Base-by-base conservation (phyloP, 768 basidiomycete genomes). In the Cystobasidiopsis lactophilus region DNA sequence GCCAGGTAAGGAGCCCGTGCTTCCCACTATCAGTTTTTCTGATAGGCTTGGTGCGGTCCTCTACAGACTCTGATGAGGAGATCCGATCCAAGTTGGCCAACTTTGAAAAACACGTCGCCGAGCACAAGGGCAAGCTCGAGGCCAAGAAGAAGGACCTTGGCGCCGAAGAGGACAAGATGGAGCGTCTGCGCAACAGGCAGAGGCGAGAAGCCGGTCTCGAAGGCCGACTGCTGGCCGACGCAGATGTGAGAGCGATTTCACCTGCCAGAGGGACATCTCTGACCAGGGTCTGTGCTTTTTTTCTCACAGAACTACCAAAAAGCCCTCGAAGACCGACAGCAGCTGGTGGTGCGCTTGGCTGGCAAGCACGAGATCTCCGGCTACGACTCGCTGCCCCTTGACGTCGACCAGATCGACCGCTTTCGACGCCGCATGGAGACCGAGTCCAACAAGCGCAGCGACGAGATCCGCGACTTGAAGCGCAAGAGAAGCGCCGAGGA, bases 351-450 rank as follows among this genome's bases (percentile, higher is more conserved):
- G 13, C 75, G 78, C 45, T 75, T 85, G 16, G 73, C 77, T 47
- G 69, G 75, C 33, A 76, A 76, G 57, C 70, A 81, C 59, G 71
- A 73, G 9, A 78, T 95, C 59, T 76, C 77, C 47, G 85, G 83
- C 0, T 86, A 76, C 63, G 76, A 75, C 50, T 71, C 76, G 46
- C 72, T 77, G 0, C 78, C 79, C 1, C 70, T 88, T 33, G 79
- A 79, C 47, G 73, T 77, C 38, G 74, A 76, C 38, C 75, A 85
- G 63, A 75, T 71, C 45, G 74, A 78, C n/a, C 78, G 79, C 40
- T 85, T 78, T 58, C 75, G 76, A 58, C 66, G 68, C 35, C 76
- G 76, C 57, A 69, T 75, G 26, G 69, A 75, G 19, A 69, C 73
- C 40, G 66, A 83, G 1, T 41, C 54, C 3, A 1, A 48, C 16